Percentiles rank a stretch among this genome's conserved stretches.
These are phyloP conservation scores for Thuja plicata DNA, from an alignment of 83 land plant species.

Conservation along the genomic window DNA sequence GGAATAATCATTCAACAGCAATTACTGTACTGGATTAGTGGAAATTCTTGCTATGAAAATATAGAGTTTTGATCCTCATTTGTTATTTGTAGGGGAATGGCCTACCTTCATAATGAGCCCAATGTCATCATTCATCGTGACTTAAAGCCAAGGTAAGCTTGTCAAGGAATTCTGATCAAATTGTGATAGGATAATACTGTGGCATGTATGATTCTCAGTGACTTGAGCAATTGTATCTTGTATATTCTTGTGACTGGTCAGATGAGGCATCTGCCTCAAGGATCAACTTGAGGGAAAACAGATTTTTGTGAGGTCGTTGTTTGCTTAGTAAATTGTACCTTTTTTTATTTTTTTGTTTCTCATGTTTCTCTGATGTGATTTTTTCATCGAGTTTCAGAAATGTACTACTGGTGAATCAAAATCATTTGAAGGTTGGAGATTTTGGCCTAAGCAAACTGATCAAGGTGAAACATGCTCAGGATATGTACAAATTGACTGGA, in stretches of 20 bases:
- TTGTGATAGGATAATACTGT: background rate
- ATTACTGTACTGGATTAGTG: background rate
- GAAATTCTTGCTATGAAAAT: background rate
- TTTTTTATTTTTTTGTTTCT: background rate
- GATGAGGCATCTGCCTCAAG: background rate
- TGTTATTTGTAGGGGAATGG: slow-evolving; percentile 69
- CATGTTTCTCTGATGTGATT: background rate
- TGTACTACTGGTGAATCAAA: slow-evolving; percentile 74
- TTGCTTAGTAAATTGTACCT: background rate
- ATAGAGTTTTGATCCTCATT: background rate
- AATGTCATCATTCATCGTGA: slow-evolving; percentile 90
- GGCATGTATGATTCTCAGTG: background rate
- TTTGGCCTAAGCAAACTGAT: slow-evolving; percentile 97
- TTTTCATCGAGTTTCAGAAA: slow-evolving; percentile 46
- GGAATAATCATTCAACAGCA: background rate
- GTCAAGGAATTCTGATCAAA: background rate
- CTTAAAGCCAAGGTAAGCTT: slow-evolving; percentile 83
- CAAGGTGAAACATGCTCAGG: slow-evolving; percentile 67
- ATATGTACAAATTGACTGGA: slow-evolving; percentile 93
- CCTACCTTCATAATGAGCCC: slow-evolving; percentile 90
- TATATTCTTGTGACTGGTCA: background rate
- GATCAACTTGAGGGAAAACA: background rate
- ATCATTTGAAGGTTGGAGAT: slow-evolving; percentile 90
- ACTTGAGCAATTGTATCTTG: background rate
- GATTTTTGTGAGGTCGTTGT: background rate